Evolutionary conservation across 164 flowering plant species (phyloP), one percentile per base, ranked within the genome.

Genomic region (Magnolia changhungtana): DNA sequence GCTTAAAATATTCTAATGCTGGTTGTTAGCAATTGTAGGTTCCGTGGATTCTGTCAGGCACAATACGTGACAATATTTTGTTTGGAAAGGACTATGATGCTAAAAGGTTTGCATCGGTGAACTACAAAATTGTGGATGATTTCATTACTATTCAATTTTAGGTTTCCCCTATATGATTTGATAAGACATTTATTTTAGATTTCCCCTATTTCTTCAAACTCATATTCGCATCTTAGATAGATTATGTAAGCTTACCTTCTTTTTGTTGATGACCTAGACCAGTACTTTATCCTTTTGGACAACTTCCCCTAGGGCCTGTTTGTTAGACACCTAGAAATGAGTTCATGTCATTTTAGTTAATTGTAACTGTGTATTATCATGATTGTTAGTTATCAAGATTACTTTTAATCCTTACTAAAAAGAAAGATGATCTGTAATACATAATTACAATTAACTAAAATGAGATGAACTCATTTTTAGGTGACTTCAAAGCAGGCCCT

Each of bases 41-140:
- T 14, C 93, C 99, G 1, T 96, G 99, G 99, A 90, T 96, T 73
- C 83, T 90, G 64, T 92, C 98, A 20, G 98, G 98, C 78, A 89
- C 94, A 8, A 74, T 96, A 55, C 98, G 96, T 75, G 96, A 92
- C 50, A 96, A 96, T 85, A 87, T 93, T 67, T 84, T 92, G 83
- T 86, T 96, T 74, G 98, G 96, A 51, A 91, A 84, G 80, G 82
- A 79, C 29, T 90, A 86, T 78, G 87, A 89, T 80, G 80, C 85
- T 8, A 70, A 80, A 80, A 92, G 99, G 99, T 93, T 64, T 23
- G 66, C 37, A 58, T 74, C 51, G 20, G 58, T 18, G 50, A 74
- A 74, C 55, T 67, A 16, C 23, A 20, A 18, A 68, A 52, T n/a
- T 55, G 13, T 11, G 10, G 61, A 37, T 37, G 45, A 37, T 37